Evolutionary conservation across 371 early-diverging fungal genomes (phyloP).

Genomic region (Mucor piriformis): DNA sequence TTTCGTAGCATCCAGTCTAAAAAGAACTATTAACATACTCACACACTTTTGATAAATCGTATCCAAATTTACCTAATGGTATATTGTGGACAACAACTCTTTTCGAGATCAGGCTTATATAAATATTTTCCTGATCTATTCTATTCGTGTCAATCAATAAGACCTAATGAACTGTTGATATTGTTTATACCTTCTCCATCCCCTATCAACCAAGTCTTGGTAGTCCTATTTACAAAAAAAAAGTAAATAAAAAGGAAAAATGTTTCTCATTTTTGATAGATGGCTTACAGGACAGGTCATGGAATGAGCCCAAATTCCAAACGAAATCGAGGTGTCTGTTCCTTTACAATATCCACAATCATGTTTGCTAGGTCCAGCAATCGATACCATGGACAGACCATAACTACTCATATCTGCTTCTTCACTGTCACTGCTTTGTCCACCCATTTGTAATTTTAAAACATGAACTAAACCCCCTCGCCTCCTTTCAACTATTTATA

Average conservation of each 20-base stretch:
- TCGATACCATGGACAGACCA: constrained; percentile 12
- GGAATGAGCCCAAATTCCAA: constrained; percentile 58
- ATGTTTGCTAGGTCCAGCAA: constrained; percentile 41
- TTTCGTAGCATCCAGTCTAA: constrained; percentile 53
- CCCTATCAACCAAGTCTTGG: constrained; percentile 66
- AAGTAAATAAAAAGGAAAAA: background rate
- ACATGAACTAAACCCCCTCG: too few species aligned
- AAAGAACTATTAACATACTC: too few species aligned
- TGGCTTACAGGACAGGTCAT: constrained; percentile 43
- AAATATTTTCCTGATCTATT: constrained; percentile 64
- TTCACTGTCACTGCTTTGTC: background rate
- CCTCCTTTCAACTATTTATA: too few species aligned
- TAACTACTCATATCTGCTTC: constrained; percentile 8
- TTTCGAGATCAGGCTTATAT: constrained; percentile 64
- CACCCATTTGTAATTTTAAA: too few species aligned
- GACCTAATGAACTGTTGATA: too few species aligned
- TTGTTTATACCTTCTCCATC: constrained; percentile 64
- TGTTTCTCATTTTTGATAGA: too few species aligned
- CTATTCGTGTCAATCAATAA: background rate
- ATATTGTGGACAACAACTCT: constrained; percentile 74
- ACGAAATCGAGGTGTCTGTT: constrained; percentile 46
- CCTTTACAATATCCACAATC: constrained; percentile 65
- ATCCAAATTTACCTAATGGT: constrained; percentile 67
- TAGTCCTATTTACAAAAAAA: constrained; percentile 53
- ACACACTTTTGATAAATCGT: too few species aligned